phyloP scores from a whole-genome alignment of 1,284 basidiomycete genomes.

The Cutaneotrichosporon mucoides region DNA sequence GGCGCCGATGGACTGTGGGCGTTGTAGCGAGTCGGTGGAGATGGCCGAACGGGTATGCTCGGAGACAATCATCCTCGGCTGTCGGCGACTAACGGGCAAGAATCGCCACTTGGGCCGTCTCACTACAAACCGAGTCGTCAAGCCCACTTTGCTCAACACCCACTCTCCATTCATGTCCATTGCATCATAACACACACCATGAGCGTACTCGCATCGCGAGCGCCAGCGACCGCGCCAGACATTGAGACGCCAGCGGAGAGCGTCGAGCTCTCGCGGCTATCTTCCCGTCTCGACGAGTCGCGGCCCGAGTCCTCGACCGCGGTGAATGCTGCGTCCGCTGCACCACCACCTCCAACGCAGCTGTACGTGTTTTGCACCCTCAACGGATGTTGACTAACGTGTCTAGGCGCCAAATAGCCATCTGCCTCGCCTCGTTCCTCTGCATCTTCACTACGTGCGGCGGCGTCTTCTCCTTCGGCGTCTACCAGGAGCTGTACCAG shows the following conservation, averaged over 20 bases:
- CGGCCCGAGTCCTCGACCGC: not conserved
- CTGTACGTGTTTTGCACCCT: not conserved
- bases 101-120: too few relatives aligned
- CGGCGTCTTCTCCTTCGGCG: constrained; percentile 31
- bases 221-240: not conserved
- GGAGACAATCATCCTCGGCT: too few relatives aligned
- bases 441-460: constrained; percentile 32
- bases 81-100: too few relatives aligned
- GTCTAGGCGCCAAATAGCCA: constrained; percentile 13
- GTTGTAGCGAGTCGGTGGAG: too few relatives aligned
- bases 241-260: not conserved
- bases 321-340: not conserved
- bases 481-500: constrained; percentile 38
- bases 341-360: not conserved
- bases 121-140: too few relatives aligned
- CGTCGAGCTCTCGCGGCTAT: not conserved
- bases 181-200: not conserved
- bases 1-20: too few relatives aligned
- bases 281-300: not conserved
- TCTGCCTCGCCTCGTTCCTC: constrained; percentile 21
- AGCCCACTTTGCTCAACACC: too few relatives aligned
- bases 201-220: not conserved
- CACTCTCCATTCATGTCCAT: too few relatives aligned
- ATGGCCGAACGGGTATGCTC: too few relatives aligned
- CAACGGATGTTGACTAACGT: not conserved